phyloP scores from a whole-genome alignment of 2,329 filamentous ascomycete species.

The Tolypocladium amazonense region DNA sequence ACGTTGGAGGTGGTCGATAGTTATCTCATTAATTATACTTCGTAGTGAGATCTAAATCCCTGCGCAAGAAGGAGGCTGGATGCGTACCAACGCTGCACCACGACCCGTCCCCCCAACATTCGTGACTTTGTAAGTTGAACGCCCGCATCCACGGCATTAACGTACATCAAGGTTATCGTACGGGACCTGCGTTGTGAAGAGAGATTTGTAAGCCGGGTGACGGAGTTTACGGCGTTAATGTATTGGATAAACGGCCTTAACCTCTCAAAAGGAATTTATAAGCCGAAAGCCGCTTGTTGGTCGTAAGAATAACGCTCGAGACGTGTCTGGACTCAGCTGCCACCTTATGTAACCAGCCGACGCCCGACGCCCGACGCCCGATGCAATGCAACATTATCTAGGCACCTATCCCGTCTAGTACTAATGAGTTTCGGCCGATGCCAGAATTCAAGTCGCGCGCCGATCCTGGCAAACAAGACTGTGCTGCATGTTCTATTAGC shows the following conservation, averaged over 20 bases:
- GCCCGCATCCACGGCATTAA: neutral
- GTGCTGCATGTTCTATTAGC: no score
- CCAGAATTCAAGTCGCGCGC: no score
- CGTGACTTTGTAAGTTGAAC: neutral
- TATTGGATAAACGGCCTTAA: neutral
- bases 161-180: neutral
- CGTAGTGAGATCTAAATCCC: neutral
- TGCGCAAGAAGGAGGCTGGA: neutral
- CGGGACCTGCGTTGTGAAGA: neutral
- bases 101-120: neutral
- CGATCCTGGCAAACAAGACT: no score
- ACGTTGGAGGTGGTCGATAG: neutral
- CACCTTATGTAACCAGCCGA: no score
- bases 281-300: neutral
- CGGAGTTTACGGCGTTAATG: neutral
- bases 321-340: no score
- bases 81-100: neutral
- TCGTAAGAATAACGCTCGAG: no score
- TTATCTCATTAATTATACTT: neutral
- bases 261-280: neutral
- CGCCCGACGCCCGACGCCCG: no score
- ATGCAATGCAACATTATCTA: no score
- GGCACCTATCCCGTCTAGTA: no score
- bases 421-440: no score
- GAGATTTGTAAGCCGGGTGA: neutral